phyloP scores from a whole-genome alignment of 2,329 filamentous ascomycete species.

The Fusarium sp. region DNA sequence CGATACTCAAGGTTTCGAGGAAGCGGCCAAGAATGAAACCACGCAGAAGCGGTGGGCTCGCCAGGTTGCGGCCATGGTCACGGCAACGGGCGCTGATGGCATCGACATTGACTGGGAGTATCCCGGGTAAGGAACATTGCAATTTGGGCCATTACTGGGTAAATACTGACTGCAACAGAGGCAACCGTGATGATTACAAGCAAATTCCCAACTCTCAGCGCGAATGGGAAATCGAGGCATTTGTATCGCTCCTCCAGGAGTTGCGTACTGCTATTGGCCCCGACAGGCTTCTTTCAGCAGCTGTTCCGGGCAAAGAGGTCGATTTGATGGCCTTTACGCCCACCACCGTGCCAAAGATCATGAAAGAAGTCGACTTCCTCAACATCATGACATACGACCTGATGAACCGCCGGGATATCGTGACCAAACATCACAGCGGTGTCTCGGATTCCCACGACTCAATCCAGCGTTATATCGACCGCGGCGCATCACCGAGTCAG shows the following conservation, averaged over 20 bases:
- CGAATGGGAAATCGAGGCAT: slow-evolving; percentile 69
- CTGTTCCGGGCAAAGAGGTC: slow-evolving; percentile 69
- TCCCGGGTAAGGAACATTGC: slow-evolving; percentile 52
- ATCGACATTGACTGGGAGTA: slow-evolving; percentile 73
- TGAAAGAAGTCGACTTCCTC: slow-evolving; percentile 69
- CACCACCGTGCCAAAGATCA: slow-evolving; percentile 66
- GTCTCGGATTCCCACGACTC: slow-evolving; percentile 62
- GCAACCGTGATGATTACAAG: slow-evolving; percentile 77
- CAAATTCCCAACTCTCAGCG: slow-evolving; percentile 67
- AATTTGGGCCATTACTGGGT: background rate
- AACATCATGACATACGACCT: slow-evolving; percentile 77
- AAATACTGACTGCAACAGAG: slow-evolving; percentile 48
- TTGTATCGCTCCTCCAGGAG: slow-evolving; percentile 66
- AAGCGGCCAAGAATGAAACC: slow-evolving; percentile 60
- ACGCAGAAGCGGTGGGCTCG: slow-evolving; percentile 67
- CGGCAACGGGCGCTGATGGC: slow-evolving; percentile 71
- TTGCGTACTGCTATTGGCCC: slow-evolving; percentile 66
- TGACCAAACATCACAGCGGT: slow-evolving; percentile 73
- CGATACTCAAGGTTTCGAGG: slow-evolving; percentile 70
- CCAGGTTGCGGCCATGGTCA: slow-evolving; percentile 71
- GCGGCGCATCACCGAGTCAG: slow-evolving; percentile 60
- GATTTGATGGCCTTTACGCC: slow-evolving; percentile 75
- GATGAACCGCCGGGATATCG: slow-evolving; percentile 73
- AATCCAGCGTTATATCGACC: slow-evolving; percentile 67
- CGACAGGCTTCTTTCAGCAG: slow-evolving; percentile 70